A percentile compares a stretch with the other conserved stretches of the same genome.
Evolutionary conservation across 108 stramenopile genomes (phyloP).

Genomic region (Cyclotella cryptica): DNA sequence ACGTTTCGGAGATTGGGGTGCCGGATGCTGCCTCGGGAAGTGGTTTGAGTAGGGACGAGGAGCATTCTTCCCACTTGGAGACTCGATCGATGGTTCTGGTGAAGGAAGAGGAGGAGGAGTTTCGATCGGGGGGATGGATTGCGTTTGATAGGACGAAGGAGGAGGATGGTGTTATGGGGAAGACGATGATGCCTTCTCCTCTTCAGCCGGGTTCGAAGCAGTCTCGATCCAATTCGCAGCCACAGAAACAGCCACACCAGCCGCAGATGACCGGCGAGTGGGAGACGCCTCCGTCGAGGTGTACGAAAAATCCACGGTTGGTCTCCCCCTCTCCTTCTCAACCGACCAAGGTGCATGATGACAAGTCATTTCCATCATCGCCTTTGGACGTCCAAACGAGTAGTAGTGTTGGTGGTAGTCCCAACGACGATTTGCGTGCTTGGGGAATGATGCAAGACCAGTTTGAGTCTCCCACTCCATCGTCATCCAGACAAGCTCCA

Average conservation of each 20-base stretch:
- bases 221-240: background rate
- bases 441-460: slow-evolving; percentile 8
- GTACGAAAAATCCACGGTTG: slow-evolving; percentile 2
- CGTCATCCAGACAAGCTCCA: background rate
- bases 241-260: slow-evolving; percentile 9
- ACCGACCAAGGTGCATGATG: background rate
- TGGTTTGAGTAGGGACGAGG: background rate
- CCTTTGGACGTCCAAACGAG: background rate
- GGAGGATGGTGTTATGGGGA: background rate
- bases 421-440: slow-evolving; percentile 11
- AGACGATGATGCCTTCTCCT: background rate
- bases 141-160: too few relatives aligned
- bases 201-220: background rate
- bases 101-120: too few relatives aligned
- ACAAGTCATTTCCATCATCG: background rate
- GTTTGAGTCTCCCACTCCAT: background rate
- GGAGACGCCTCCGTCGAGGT: background rate
- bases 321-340: slow-evolving; percentile 10
- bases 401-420: background rate
- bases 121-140: too few relatives aligned
- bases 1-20: background rate
- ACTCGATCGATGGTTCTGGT: too few relatives aligned
- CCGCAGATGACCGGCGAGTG: background rate
- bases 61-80: background rate
- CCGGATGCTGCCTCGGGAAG: background rate